Base-by-base conservation (phyloP, 305 asterid species). In the Coffea humblotiana region DNA sequence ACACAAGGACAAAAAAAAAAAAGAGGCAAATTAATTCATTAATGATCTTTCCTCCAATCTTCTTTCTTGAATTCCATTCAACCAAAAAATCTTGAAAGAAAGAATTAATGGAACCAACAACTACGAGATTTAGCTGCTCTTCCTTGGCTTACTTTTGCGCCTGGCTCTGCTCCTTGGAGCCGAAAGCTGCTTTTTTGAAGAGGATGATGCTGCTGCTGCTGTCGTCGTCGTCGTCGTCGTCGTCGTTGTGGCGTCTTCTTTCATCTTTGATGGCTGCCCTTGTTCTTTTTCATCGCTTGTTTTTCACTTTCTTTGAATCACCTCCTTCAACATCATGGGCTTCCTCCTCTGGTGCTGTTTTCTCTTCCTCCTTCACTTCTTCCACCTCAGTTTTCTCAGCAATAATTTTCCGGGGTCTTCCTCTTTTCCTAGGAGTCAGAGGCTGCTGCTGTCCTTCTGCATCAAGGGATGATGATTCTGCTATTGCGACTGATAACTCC, bases 91-190 rank as follows among this genome's bases (percentile, higher is more conserved):
- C 29, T 47, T 54, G 2, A 14, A 75, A 16, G 5, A 74, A 25
- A 25, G 61, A 49, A 77, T 14, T 71, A 40, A 40, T 40, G 19
- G 16, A 64, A 19, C n/a, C 18, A 60, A 64, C 0, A 29, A 52
- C 21, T 21, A 16, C 0, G 12, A 29, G 25, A 0, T 23, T 86
- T 83, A 90, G 86, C 87, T 82, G 87, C 92, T 86, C 86, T 89
- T 92, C 72, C 78, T 90, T 78, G 97, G 97, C 86, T 89, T 89
- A 83, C 91, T 87, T 86, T 87, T 89, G 79, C 88, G 84, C 86
- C 86, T 88, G 37, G 90, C 92, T 74, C 90, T 86, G 85, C 93
- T 88, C 72, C 84, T 84, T 66, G 83, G 69, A 43, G 79, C 27
- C 35, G 77, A 87, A 64, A 58, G 84, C 61, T 86, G 86, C 84